Evolutionary conservation across 805 yeast genomes (phyloP), one percentile per base, ranked within the genome.

Genomic region (Monosporozyma aerobia): DNA sequence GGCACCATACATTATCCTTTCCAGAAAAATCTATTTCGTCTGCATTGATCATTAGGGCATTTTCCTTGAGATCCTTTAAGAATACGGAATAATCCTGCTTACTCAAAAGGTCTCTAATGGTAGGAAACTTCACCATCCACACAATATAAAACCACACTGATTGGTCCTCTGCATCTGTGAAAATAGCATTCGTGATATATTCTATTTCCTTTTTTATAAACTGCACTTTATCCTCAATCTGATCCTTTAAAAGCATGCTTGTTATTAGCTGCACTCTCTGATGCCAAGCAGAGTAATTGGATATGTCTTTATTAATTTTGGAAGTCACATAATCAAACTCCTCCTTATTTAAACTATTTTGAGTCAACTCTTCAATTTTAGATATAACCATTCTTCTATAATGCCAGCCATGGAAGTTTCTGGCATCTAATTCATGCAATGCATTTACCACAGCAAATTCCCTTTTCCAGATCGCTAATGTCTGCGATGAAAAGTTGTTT

Each of bases 251-350:
- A 51, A 79, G 74, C 49, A 87, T 66, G 49, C 69, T 69, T 2
- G 83, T 81, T 11, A 92, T 76, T 54, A 90, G 69, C 53, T 80
- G 82, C 1, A 89, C 78, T 56, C 98, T 74, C 65, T 88, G 87
- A 67, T 92, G 97, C 95, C 96, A 90, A 5, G 99, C 98, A 2
- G 96, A 87, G 62, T 85, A 94, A 68, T 94, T 94, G 40, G 97
- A 87, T 53, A 90, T 88, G 67, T 94, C 87, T 52, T 76, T 77
- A 60, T 85, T 86, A 60, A 94, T 89, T 72, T 83, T 85, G 49
- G 72, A 69, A 0, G 92, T 85, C 1, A 97, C 89, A 68, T 81
- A 92, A 27, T 77, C 76, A 59, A 89, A 82, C 67, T 92, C 98
- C 5, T 69, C 56, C 39, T 62, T 51, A n/a, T 71, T 69, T 57